Base-by-base conservation (phyloP, 208 protist species). In the Ichthyophonus hoferi region DNA sequence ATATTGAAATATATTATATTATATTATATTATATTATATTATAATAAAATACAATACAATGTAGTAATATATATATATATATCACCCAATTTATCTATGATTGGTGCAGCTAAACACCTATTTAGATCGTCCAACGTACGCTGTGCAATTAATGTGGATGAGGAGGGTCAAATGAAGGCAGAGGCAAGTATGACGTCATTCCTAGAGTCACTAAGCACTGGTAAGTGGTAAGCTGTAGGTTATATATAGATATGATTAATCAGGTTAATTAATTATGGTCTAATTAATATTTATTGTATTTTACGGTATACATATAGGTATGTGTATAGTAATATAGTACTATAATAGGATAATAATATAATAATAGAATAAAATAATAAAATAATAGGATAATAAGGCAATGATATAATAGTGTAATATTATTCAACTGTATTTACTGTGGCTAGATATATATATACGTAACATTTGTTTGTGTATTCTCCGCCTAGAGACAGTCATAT, bases 101-200 rank as follows among this genome's bases (percentile, higher is more conserved):
- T n/a, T n/a, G n/a, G n/a, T 67, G 50, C 50, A 67, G 81, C 81
- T 12, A 41, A 7, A 17, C 14, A 58, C 41, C 7, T 85, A 7
- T 85, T 85, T 37, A 40, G 14, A 34, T n/a, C 81, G 17, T 40
- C 35, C 3, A 85, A 85, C 33, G 39, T 58, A 35, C 33, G 81
- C 7, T 85, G 81, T 50, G 81, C 81, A 33, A 85, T 85, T 33
- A 85, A 85, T 37, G 81, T 38, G 40, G 81, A 85, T 37, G 31
- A 38, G 14, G n/a, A 0, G 3, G 81, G 81, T 58, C 14, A 42
- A 17, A 12, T 31, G 17, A 35, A n/a, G 81, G 40, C 81, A 2
- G 35, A 58, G 35, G 39, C 81, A 37, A 7, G 31, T 14, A 17
- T 85, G 24, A 12, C 3, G 17, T 34, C 24, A 0, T 38, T 85